Base-by-base conservation (phyloP, 2,329 filamentous ascomycete genomes). In the Sphaceloma murrayae region DNA sequence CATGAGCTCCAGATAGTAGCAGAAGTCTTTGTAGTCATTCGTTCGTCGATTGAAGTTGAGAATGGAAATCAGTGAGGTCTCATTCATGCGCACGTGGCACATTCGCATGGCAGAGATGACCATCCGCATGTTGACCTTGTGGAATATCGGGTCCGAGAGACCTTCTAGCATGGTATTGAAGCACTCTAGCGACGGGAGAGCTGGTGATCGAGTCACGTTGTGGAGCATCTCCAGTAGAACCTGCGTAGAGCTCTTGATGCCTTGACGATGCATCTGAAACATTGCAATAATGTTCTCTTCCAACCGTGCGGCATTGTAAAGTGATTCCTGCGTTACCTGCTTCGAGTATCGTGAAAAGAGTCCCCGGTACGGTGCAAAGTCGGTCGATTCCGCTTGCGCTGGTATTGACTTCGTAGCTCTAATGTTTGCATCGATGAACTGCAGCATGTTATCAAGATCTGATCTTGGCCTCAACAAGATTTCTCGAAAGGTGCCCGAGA, bases 81-180 rank as follows among this genome's bases (percentile, higher is more conserved):
- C 68, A 47, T 72, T 70, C 0, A 65, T 63, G 1, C 68, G 62
- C 9, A 68, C 59, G 26, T 66, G 61, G 27, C 61, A 60, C 16
- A 50, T 51, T 4, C 50, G 47, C 13, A 61, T 48, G n/a, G 55
- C 52, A 10, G 21, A 22, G 4, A 64, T 53, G 11, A 64, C 51
- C 3, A 55, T 53, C 1, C 53, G 33, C 17, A 65, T 58, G 16
- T 64, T 53, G 26, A 49, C 30, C 24, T 59, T 19, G 8, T 34
- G 21, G 17, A 32, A 24, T 1, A 17, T 10, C 11, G 21, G 19
- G 8, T 30, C 40, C 43, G 73, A 69, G 40, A 89, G 77, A n/a
- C 75, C 74, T n/a, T 74, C 59, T 2, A 89, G 71, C 18, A 91
- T 68, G 9, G 72, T 70, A 55, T 87, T 87, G 64, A 79, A 85